Base-by-base conservation (phyloP, 371 early-diverging fungal genomes). In the Actinomucor elegans region DNA sequence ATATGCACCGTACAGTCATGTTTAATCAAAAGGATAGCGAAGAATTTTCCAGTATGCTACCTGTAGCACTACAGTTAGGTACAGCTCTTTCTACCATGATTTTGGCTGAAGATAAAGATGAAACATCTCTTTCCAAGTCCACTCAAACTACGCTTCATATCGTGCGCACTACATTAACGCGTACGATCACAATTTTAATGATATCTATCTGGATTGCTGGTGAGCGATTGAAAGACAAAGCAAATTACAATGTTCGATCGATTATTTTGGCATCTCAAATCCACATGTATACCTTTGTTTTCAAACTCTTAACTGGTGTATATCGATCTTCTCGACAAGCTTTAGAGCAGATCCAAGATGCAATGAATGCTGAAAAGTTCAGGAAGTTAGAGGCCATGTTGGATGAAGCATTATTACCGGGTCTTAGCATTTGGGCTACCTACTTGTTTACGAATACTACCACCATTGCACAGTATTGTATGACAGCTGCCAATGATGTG, bases 371-470 rank as follows among this genome's bases (percentile, higher is more conserved):
- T 10, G 52, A 48, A 15, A 66, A 47, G 8, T 59, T 38, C 15
- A 18, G 38, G 5, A 48, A 51, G 2, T 12, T 74, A 11, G 57
- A 51, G 2, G 31, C 38, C 8, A 36, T 63, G 28, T 52, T 70
- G 1, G 59, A 72, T 7, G 67, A 66, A 15, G 42, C 71, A 2
- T 20, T 73, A 20, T 41, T 73, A 3, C 73, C 71, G 6, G 60
- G 66, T 6, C 42, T 77, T 4, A 61, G 75, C n/a, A 71, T 73
- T 4, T 78, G 79, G 79, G 62, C 64, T n/a, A 66, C 66, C 2
- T 78, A 43, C 37, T 43, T 74, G 0, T 53, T 46, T 6, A 52
- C 66, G 24, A 74, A 74, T 44, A 27, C 68, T 2, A 61, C 46
- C 0, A 17, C 64, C 3, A 26, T 74, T 17, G 59, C 67, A 4